phyloP scores from a whole-genome alignment of 441 rosid genomes.

The Mallotus japonicus region DNA sequence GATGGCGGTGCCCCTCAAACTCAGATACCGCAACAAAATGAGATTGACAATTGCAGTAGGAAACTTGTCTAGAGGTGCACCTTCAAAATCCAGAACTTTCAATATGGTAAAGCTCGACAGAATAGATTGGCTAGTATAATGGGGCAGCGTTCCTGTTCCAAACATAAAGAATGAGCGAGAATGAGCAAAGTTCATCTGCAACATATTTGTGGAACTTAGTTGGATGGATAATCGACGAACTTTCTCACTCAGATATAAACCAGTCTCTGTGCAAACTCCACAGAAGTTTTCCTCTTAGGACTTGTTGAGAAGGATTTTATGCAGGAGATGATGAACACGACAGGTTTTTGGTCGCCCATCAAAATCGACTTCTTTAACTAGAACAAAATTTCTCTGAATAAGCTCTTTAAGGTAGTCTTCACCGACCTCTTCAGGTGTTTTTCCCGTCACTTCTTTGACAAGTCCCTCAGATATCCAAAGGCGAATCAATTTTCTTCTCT shows the following conservation, averaged over 20 bases:
- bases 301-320: constrained; percentile 10
- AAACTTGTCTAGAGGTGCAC: background rate
- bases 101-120: constrained; percentile 4
- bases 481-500: constrained; percentile 21
- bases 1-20: background rate
- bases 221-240: constrained; percentile 4
- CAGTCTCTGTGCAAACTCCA: background rate
- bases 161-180: constrained; percentile 1
- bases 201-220: background rate
- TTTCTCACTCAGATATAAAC: background rate
- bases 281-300: constrained; percentile 5
- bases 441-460: constrained; percentile 20
- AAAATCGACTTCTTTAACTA: constrained; percentile 7
- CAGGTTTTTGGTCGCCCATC: constrained; percentile 26
- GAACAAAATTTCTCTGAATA: constrained; percentile 22
- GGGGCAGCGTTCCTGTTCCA: background rate
- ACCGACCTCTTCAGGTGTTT: constrained; percentile 26
- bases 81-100: background rate
- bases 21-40: background rate
- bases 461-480: constrained; percentile 34
- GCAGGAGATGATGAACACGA: constrained; percentile 20
- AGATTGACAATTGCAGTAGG: background rate
- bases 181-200: background rate
- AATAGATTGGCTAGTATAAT: background rate
- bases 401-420: constrained; percentile 30